These are phyloP conservation scores for Pseudocercospora cruenta DNA, from an alignment of 2,329 filamentous ascomycete species.

Conservation along the genomic window DNA sequence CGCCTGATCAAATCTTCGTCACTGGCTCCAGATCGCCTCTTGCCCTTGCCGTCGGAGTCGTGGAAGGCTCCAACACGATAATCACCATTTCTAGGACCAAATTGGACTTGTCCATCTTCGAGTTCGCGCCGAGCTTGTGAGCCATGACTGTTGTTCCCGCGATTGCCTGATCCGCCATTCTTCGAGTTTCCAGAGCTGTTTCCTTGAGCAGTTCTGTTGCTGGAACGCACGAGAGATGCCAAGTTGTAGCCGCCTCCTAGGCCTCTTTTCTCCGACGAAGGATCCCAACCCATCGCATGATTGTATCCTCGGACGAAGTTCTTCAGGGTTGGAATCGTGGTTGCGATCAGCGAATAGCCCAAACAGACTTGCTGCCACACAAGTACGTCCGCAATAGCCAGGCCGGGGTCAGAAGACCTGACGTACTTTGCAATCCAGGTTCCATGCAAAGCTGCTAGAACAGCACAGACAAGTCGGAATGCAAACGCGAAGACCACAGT, in stretches of 20 bases:
- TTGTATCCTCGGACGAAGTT: slow-evolving; percentile 36
- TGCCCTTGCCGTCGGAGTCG: slow-evolving; percentile 17
- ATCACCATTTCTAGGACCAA: slow-evolving; percentile 22
- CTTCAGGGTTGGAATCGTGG: slow-evolving; percentile 37
- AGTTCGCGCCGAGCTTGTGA: slow-evolving; percentile 12
- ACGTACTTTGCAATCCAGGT: slow-evolving; percentile 27
- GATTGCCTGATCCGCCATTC: slow-evolving; percentile 2
- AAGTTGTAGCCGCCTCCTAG: slow-evolving; percentile 29
- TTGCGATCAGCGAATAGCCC: slow-evolving; percentile 36
- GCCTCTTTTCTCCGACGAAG: slow-evolving; percentile 22
- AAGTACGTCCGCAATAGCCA: slow-evolving; percentile 30
- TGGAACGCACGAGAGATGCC: slow-evolving; percentile 20
- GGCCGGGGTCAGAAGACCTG: slow-evolving; percentile 26
- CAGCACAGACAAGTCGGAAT: slow-evolving; percentile 32
- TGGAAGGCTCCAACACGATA: slow-evolving; percentile 27
- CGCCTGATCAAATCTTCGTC: slow-evolving; percentile 32
- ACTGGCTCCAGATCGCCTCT: slow-evolving; percentile 26
- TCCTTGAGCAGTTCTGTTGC: slow-evolving; percentile 12
- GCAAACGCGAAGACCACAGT: slow-evolving; percentile 36
- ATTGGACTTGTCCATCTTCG: slow-evolving; percentile 16
- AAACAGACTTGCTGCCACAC: slow-evolving; percentile 37
- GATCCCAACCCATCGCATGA: slow-evolving; percentile 30
- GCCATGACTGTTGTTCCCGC: not conserved
- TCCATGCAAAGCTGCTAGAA: slow-evolving; percentile 27
- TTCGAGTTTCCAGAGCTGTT: slow-evolving; percentile 9